Percentiles rank a stretch among this genome's conserved stretches.
phyloP scores from a whole-genome alignment of 306 rosid species.

The Prinsepia uniflora region DNA sequence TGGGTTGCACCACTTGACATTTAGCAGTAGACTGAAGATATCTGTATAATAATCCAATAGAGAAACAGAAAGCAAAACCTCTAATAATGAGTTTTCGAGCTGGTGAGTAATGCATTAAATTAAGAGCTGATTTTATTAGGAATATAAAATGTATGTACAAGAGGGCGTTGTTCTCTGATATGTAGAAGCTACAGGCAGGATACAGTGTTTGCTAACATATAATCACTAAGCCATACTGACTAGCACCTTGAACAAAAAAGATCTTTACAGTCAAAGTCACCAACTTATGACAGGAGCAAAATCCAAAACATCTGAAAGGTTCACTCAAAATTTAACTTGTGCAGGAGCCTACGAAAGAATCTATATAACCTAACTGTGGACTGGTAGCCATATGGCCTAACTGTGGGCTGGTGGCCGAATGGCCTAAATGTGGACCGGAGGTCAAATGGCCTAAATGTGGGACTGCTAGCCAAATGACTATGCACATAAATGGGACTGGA shows the following conservation, averaged over 20 bases:
- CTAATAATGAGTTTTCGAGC: conserved; percentile 3
- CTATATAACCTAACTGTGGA: conserved; percentile 85
- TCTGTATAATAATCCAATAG: conserved; percentile 24
- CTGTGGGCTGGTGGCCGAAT: conserved; percentile 41
- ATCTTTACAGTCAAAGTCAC: conserved; percentile 85
- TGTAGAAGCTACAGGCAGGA: conserved; percentile 74
- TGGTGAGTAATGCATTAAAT: conserved; percentile 28
- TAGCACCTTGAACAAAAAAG: conserved; percentile 83
- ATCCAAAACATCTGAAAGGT: conserved; percentile 70
- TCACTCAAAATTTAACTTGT: conserved; percentile 84
- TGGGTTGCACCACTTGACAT: conserved; percentile 21
- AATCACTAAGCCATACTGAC: conserved; percentile 74
- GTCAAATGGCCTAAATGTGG: conserved; percentile 64
- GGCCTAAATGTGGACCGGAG: conserved; percentile 61
- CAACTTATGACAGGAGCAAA: conserved; percentile 64
- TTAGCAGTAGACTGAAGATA: conserved; percentile 33
- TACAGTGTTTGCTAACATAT: conserved; percentile 75
- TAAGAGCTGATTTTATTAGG: conserved; percentile 69
- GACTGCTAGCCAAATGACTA: conserved; percentile 33
- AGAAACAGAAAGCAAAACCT: conserved; percentile 18
- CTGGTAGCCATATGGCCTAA: conserved; percentile 44
- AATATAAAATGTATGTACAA: conserved; percentile 92
- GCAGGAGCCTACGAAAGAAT: conserved; percentile 83
- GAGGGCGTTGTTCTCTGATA: conserved; percentile 72
- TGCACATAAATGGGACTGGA: conserved; percentile 38